Base-by-base conservation (phyloP, 768 basidiomycete species). In the Boletus reticuloceps region DNA sequence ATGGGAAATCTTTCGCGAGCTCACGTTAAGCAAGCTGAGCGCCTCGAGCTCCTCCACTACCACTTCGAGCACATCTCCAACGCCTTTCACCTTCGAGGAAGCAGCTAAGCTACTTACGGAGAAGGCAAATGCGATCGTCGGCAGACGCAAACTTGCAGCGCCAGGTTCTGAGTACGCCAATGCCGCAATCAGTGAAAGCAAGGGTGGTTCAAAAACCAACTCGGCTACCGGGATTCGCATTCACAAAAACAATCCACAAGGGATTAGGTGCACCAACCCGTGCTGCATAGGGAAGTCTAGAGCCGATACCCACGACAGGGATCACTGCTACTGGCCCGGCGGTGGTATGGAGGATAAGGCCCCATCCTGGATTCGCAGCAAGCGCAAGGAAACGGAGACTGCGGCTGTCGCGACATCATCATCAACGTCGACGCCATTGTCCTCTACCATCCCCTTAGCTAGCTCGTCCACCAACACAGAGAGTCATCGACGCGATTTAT, bases 281-380 rank as follows among this genome's bases (percentile, higher is more conserved):
- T 0, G 1, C 1, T 46, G 31, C 8, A 4, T 1, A 1, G 7
- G 31, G 2, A 19, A 19, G 2, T 13, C 38, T 0, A 1, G 5
- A 5, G 48, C 20, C 1, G 25, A 37, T 1, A 50, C 25, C 2
- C 48, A 50, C 4, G 38, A 50, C 8, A 7, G 8, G 3, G 27
- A 17, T 0, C 38, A 50, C 13, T 50, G 48, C 1, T 50, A 50
- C 5, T 39, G 38, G 38, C 38, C 48, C 1, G 38, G 48, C 0
- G 48, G 51, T 4, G 37, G 51, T 7, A 38, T 45, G 37, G 44
- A 46, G 20, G 7, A 5, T 16, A 16, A 14, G 5, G 39, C 20
- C 0, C 50, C 31, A 1, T 10, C 31, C 8, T 50, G 49, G 49
- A 3, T 31, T 13, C 7, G 20, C 2, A 50, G 5, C 27, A 29